These are phyloP conservation scores for Trichosanthes truncata DNA, from an alignment of 306 rosid genomes.

Conservation along the genomic window DNA sequence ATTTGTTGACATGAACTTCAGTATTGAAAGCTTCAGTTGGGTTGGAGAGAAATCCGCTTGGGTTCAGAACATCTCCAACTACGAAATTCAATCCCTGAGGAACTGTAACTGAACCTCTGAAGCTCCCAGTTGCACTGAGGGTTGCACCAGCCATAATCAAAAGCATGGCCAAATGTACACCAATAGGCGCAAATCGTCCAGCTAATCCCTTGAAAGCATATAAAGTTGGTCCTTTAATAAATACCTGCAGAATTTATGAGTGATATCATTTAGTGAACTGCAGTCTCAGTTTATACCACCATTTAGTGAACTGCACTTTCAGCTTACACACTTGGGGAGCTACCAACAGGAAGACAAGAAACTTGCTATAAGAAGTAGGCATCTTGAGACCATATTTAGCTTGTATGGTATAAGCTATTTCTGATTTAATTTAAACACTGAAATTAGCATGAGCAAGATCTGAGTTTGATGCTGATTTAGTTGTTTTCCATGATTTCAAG, in stretches of 20 bases:
- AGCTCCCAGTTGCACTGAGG: constrained; percentile 87
- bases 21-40: constrained; percentile 78
- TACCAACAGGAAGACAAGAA: neutral
- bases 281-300: neutral
- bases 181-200: constrained; percentile 88
- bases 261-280: neutral
- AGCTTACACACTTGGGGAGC: neutral
- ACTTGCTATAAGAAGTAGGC: neutral
- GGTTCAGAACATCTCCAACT: constrained; percentile 79
- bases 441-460: neutral
- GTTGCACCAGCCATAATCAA: constrained; percentile 93
- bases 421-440: neutral
- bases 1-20: constrained; percentile 84
- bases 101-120: constrained; percentile 87
- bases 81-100: constrained; percentile 95
- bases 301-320: neutral
- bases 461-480: neutral
- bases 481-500: neutral
- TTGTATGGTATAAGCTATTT: neutral
- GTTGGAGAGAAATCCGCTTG: constrained; percentile 69
- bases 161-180: constrained; percentile 84
- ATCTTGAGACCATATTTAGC: neutral
- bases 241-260: constrained; percentile 38
- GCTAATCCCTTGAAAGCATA: constrained; percentile 87
- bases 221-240: constrained; percentile 72